Base-by-base conservation (phyloP, 2,329 filamentous ascomycete genomes). In the Acrodontium crateriforme region DNA sequence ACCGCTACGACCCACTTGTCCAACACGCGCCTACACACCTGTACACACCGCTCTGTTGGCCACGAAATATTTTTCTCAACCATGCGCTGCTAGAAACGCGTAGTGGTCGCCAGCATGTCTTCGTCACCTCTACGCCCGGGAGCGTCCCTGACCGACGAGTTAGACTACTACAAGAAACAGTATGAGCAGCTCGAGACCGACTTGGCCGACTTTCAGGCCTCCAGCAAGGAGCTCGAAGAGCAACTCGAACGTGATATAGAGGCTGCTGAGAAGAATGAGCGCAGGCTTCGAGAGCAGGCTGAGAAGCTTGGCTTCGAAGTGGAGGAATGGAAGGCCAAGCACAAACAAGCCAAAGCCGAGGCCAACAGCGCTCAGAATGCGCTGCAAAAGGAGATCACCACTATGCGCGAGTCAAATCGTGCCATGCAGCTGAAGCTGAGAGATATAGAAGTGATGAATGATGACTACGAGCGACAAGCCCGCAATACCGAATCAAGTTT, bases 251-350 rank as follows among this genome's bases (percentile, higher is more conserved):
- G 85, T 62, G 89, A 98, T 53, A 77, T 98, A 32, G 87, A 95
- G 46, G 78, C 82, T 24, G 85, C 85, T 24, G 89, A 98, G 64
- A 92, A 92, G 62, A 73, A 84, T 45, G 87, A 95, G 60, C 71
- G 84, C 38, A 65, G 74, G 39, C 59, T 94, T 44, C 77, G 85
- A 53, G 78, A 92, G 54, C 92, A 87, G 61, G 78, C 82, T 1
- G 87, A 95, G 55, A 69, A 67, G 19, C 56, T 92, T 38, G 73
- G 69, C 27, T 98, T 83, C 49, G 85, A 95, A 55, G 85, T 89
- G 1, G 84, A 95, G 33, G 89, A 98, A 59, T 98, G 89, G 89
- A 95, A 95, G 75, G 84, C 79, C 42, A 98, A 95, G 66, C 91
- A 91, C 67, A 93, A 84, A 55, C 84, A 95, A 53, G 79, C 85